phyloP scores from a whole-genome alignment of 1,139 yeast species.

The Pichia sp. region DNA sequence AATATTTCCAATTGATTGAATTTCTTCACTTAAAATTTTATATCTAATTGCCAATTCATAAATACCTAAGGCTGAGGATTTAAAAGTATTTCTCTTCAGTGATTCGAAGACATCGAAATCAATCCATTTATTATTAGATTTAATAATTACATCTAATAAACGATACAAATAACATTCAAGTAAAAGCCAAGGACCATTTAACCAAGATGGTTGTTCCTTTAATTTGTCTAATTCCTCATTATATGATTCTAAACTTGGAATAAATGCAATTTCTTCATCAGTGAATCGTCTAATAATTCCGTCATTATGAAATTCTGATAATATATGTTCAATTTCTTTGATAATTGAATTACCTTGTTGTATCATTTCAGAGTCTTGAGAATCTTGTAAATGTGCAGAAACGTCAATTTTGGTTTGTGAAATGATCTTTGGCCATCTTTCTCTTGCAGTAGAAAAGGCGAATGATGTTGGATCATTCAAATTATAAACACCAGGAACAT shows the following conservation, averaged over 20 bases:
- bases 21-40: conserved; percentile 39
- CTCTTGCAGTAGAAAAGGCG: conserved; percentile 71
- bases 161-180: conserved; percentile 84
- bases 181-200: conserved; percentile 87
- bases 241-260: conserved; percentile 44
- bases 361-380: conserved; percentile 8
- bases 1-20: conserved; percentile 15
- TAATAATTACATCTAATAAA: conserved; percentile 44
- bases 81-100: conserved; percentile 68
- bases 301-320: conserved; percentile 40
- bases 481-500: conserved; percentile 31
- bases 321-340: conserved; percentile 25
- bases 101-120: conserved; percentile 64
- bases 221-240: conserved; percentile 38
- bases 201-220: conserved; percentile 46
- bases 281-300: conserved; percentile 37
- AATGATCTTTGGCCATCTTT: conserved; percentile 84
- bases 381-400: conserved; percentile 25
- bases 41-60: conserved; percentile 75
- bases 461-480: conserved; percentile 73
- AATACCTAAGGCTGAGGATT: conserved; percentile 71
- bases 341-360: conserved; percentile 20
- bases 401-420: conserved; percentile 58
- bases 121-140: conserved; percentile 41
- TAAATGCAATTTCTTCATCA: conserved; percentile 24